A percentile compares a stretch with the other conserved stretches of the same genome.
Evolutionary conservation across 345 rosid species (phyloP).

Genomic region (Abelmoschus esculentus): DNA sequence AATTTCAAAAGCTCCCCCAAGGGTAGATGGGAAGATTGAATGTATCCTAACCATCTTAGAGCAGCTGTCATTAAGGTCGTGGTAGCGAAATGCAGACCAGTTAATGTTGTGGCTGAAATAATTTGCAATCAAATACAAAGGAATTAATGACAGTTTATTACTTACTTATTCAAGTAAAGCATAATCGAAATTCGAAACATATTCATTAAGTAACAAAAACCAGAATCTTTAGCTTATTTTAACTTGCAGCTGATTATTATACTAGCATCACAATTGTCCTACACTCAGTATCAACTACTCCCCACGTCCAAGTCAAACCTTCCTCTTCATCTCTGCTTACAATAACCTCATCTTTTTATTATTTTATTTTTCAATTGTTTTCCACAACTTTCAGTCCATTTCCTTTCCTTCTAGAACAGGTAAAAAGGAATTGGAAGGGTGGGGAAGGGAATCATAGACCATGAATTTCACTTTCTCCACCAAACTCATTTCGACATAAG

Average conservation of each 20-base stretch:
- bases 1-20: constrained; percentile 70
- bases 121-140: not conserved
- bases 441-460: not conserved
- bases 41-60: constrained; percentile 83
- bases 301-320: not conserved
- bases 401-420: not conserved
- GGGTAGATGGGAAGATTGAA: constrained; percentile 92
- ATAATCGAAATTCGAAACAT: not conserved
- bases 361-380: not conserved
- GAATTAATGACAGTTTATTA: not conserved
- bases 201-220: not conserved
- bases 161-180: not conserved
- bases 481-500: not conserved
- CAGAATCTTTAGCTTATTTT: not conserved
- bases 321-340: not conserved
- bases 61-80: constrained; percentile 73
- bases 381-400: not conserved
- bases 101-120: constrained; percentile 86
- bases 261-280: not conserved
- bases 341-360: not conserved
- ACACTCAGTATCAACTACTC: not conserved
- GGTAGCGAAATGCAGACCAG: constrained; percentile 84
- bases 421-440: not conserved
- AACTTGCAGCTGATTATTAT: not conserved
- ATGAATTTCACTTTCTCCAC: not conserved